Evolutionary conservation across 2,329 filamentous ascomycete genomes (phyloP).

Genomic region (Harringtonia aguacate): DNA sequence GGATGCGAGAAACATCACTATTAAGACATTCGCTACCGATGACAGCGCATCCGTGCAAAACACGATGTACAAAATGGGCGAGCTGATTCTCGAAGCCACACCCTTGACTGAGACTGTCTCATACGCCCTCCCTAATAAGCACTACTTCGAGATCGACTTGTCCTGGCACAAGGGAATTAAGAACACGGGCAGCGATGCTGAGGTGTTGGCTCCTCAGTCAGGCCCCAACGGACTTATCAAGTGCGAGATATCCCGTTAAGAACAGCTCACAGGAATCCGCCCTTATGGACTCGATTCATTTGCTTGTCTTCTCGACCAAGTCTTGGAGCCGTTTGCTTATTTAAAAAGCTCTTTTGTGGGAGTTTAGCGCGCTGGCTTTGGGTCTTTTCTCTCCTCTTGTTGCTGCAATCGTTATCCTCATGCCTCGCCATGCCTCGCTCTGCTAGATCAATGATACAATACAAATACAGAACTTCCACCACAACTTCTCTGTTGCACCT

Average conservation of each 20-base stretch:
- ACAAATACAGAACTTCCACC: no score
- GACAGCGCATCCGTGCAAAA: constrained; percentile 87
- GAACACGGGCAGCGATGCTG: constrained; percentile 91
- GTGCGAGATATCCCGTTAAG: constrained; percentile 64
- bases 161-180: constrained; percentile 94
- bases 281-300: neutral
- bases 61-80: constrained; percentile 98
- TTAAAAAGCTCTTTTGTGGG: no score
- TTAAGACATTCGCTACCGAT: constrained; percentile 84
- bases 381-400: no score
- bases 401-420: neutral
- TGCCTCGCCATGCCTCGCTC: neutral
- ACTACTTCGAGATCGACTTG: constrained; percentile 96
- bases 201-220: constrained; percentile 89
- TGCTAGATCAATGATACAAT: neutral
- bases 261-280: neutral
- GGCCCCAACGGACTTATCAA: constrained; percentile 93
- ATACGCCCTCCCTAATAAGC: constrained; percentile 91
- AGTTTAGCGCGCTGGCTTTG: no score
- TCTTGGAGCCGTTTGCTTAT: no score
- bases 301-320: neutral
- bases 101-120: constrained; percentile 62
- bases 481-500: no score
- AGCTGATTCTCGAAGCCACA: constrained; percentile 68
- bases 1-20: constrained; percentile 70